Percentiles rank a stretch among this genome's conserved stretches.
Evolutionary conservation across 129 eudicot genomes (phyloP).

Genomic region (Deinandra increscens): DNA sequence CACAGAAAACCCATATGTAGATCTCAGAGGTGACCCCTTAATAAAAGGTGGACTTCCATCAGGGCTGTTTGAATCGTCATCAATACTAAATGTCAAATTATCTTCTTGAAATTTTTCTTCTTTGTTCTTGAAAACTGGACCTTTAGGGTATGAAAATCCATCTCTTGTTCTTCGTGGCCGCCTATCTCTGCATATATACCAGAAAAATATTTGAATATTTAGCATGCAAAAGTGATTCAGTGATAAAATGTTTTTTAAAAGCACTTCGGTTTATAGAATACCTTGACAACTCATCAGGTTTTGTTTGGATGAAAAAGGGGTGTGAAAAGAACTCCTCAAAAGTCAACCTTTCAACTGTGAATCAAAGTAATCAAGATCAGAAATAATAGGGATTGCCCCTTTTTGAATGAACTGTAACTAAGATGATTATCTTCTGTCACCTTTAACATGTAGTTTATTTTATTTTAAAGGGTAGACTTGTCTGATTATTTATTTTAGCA

Average conservation of each 20-base stretch:
- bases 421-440: not conserved
- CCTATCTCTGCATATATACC: conserved; percentile 40
- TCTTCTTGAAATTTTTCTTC: conserved; percentile 71
- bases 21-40: conserved; percentile 48
- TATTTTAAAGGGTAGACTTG: not conserved
- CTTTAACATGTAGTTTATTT: not conserved
- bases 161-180: conserved; percentile 38
- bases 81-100: conserved; percentile 68
- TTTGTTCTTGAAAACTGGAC: conserved; percentile 38
- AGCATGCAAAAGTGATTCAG: not conserved
- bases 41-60: conserved; percentile 53
- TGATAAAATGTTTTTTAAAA: not conserved
- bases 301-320: conserved; percentile 57
- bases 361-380: conserved; percentile 15
- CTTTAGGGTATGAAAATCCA: conserved; percentile 43
- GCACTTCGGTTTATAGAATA: conserved; percentile 14
- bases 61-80: conserved; percentile 64
- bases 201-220: not conserved
- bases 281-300: conserved; percentile 51
- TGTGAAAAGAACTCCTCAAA: conserved; percentile 88
- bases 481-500: conserved; percentile 1
- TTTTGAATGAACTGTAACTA: not conserved
- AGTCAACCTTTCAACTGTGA: conserved; percentile 81
- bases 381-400: not conserved
- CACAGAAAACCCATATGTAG: conserved; percentile 58